Percentiles rank a stretch among this genome's conserved stretches.
Conservation (phyloP, 768 basidiomycete genomes). For the Mycena floridula region DNA sequence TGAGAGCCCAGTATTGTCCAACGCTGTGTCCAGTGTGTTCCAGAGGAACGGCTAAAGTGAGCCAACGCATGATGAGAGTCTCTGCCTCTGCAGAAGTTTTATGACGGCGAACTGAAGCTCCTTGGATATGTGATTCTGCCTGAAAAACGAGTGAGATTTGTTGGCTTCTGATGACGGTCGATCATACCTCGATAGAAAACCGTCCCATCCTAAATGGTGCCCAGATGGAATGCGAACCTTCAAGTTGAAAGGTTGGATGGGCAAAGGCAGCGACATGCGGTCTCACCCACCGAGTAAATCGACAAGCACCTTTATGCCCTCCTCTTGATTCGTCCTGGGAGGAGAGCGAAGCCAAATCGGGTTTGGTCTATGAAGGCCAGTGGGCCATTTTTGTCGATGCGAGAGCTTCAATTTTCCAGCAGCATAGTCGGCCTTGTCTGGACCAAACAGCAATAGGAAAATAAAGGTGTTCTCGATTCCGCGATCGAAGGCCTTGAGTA, state of each 20-base stretch:
- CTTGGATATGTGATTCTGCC: slow-evolving; percentile 6
- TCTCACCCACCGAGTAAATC: too few species aligned
- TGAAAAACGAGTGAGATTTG: neutral
- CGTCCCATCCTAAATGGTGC: slow-evolving; percentile 7
- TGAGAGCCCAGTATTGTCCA: slow-evolving; percentile 1
- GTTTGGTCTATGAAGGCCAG: slow-evolving; percentile 3
- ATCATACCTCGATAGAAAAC: slow-evolving; percentile 2
- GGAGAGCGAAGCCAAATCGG: neutral
- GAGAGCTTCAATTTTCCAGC: slow-evolving; percentile 6
- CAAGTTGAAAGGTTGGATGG: too few species aligned
- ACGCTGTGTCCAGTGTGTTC: neutral
- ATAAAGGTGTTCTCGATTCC: slow-evolving; percentile 10
- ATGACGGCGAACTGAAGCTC: slow-evolving; percentile 6
- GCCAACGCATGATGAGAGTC: slow-evolving; percentile 1
- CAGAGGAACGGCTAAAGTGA: neutral
- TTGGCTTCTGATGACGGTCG: neutral
- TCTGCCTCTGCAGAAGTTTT: slow-evolving; percentile 3
- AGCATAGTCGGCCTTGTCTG: neutral
- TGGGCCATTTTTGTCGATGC: slow-evolving; percentile 2
- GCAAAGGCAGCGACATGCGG: too few species aligned
- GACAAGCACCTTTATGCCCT: too few species aligned
- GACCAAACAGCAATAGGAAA: slow-evolving; percentile 5
- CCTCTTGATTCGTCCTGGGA: too few species aligned
- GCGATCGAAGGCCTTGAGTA: slow-evolving; percentile 7
- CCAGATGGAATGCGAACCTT: too few species aligned